Conservation (phyloP, 2,329 filamentous ascomycete species). For the Fusarium burgessii region DNA sequence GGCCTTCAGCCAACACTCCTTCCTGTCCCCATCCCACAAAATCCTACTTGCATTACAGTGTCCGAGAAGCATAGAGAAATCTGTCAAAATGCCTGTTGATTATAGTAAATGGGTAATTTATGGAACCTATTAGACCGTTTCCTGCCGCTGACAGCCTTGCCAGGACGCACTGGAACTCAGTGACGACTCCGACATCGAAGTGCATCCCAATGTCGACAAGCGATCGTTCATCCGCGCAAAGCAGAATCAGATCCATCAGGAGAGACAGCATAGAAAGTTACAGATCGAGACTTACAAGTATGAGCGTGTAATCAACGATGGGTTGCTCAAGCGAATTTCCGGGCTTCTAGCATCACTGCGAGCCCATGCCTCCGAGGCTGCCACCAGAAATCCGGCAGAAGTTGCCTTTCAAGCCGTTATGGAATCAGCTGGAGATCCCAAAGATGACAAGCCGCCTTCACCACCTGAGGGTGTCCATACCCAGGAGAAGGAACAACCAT, state of each 20-base stretch:
- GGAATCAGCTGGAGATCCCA: slow-evolving; percentile 78
- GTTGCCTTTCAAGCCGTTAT: slow-evolving; percentile 91
- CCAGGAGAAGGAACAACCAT: slow-evolving; percentile 78
- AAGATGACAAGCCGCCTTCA: slow-evolving; percentile 79
- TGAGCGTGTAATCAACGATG: slow-evolving; percentile 92
- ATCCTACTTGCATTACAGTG: not conserved
- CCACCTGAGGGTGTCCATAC: slow-evolving; percentile 84
- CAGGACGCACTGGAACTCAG: slow-evolving; percentile 94
- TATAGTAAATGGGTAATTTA: slow-evolving; percentile 76
- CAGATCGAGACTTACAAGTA: slow-evolving; percentile 94
- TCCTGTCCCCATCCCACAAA: not conserved
- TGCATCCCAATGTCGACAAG: slow-evolving; percentile 99
- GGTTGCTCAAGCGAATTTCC: slow-evolving; percentile 85
- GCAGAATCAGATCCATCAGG: slow-evolving; percentile 95
- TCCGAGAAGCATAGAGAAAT: not conserved
- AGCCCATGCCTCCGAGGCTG: slow-evolving; percentile 76
- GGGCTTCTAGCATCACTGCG: slow-evolving; percentile 80
- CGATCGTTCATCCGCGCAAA: slow-evolving; percentile 98
- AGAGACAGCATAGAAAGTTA: slow-evolving; percentile 85
- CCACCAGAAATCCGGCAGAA: slow-evolving; percentile 77
- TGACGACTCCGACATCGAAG: slow-evolving; percentile 97
- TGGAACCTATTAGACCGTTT: not conserved
- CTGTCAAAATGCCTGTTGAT: slow-evolving; percentile 61
- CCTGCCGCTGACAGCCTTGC: slow-evolving; percentile 14
- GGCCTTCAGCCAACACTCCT: not conserved